Evolutionary conservation across 2,329 filamentous ascomycete species (phyloP), one percentile per base, ranked within the genome.

Genomic region (Colletotrichum tanaceti): DNA sequence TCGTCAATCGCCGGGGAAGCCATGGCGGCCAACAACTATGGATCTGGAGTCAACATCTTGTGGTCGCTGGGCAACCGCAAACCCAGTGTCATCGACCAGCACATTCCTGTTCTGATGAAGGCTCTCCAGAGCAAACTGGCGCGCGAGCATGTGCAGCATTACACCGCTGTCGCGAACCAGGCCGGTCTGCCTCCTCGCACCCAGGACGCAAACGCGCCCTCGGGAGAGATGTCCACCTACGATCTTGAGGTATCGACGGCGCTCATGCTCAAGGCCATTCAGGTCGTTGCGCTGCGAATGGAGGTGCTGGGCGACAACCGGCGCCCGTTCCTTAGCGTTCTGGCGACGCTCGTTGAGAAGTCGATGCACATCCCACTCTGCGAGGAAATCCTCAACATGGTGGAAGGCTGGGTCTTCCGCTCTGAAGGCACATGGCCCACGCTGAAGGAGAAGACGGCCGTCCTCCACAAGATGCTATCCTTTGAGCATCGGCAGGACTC

Each of bases 381-480:
- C 79, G 91, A 93, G 75, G 97, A 97, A 81, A 94, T 99, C 63
- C 83, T 99, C 35, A 89, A 91, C 58, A 95, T 99, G 88, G 95
- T 98, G 4, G 95, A 98, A 77, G 88, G 86, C 39, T 99, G 97
- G 97, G 93, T 99, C 6, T 99, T 99, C 83, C 89, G 93, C 72
- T 96, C 93, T 0, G 94, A 93, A 67, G 96, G 97, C 71, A 96
- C 94, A 2, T 98, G 96, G 86, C 96, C 96, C 0, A 99, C 96
- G 0, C 86, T 99, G 1, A 99, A 99, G 79, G 97, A 99, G 80
- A 99, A 99, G 83, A 98, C 95, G 0, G 97, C 97, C 1, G 96
- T 99, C 1, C 83, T 99, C n/a, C 94, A 97, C 75, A 99, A 99
- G 82, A 99, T 99, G 96, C 83, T 98, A 18, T 90, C 94, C 0